Evolutionary conservation across 768 basidiomycete genomes (phyloP), one percentile per base, ranked within the genome.

Genomic region (Cyathus striatus): DNA sequence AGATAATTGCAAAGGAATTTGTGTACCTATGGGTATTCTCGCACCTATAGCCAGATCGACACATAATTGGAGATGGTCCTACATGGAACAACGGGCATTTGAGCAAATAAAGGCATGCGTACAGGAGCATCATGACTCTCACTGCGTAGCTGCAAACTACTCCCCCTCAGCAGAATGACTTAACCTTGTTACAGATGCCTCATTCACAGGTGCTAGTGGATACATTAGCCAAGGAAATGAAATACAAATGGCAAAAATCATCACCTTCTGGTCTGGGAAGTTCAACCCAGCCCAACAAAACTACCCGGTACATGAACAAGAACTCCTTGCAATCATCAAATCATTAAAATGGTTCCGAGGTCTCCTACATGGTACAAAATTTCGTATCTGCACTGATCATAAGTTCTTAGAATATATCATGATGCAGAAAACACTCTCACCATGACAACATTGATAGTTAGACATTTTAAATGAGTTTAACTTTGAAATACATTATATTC

Each of bases 261-360:
- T 36, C 20, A 18, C 20, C 10, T 36, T 36, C 17, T 36, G 35
- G 35, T 71, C 48, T 1, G 24, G 22, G 27, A 50, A 43, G 2
- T 55, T 60, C 23, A 60, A 50, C 23, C 50, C 33, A 21, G 59
- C 65, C 0, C 46, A 55, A 24, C 16, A 2, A 16, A 68, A 69
- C 39, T 72, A 71, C 32, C 62, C 65, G 0, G 56, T 63, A 0
- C 65, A 71, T 33, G 58, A 71, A 42, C 60, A 65, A 42, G 66
- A 70, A 43, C 43, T 71, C 0, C 44, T 68, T 0, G 65, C 67
- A 0, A 64, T 73, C 10, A 49, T 72, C 0, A 47, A 57, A 3
- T 61, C 63, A 0, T 48, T 63, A 0, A 46, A 56, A 27, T 51
- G 54, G 18, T 69, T 58, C 56, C 23, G 53, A 0, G 43, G 39